These are phyloP conservation scores for Aureobasidium lini DNA, from an alignment of 2,329 filamentous ascomycete genomes.

Conservation along the genomic window DNA sequence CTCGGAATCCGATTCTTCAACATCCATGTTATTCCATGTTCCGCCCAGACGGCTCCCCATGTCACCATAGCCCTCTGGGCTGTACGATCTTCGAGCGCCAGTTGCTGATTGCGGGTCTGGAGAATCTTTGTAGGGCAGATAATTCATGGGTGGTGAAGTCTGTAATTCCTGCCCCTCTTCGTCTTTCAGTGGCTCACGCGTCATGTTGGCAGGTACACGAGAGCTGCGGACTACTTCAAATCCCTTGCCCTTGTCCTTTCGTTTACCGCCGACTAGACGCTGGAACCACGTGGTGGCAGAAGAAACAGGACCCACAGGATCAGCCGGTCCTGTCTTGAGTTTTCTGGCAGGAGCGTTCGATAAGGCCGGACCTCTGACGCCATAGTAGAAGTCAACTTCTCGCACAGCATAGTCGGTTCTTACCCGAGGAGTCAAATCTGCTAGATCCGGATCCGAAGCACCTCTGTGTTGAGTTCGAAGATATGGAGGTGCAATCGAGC, in stretches of 20 bases:
- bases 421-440: constrained; percentile 41
- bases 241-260: constrained; percentile 89
- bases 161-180: constrained; percentile 28
- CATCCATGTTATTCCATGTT: constrained; percentile 14
- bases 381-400: constrained; percentile 96
- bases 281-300: constrained; percentile 88
- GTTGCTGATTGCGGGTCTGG: constrained; percentile 16
- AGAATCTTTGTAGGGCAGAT: constrained; percentile 26
- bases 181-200: constrained; percentile 53
- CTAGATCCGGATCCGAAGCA: constrained; percentile 48
- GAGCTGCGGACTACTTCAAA: constrained; percentile 94
- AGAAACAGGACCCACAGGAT: constrained; percentile 85
- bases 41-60: constrained; percentile 14
- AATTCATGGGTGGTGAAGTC: constrained; percentile 25
- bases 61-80: constrained; percentile 8
- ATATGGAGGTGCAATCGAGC: constrained; percentile 47
- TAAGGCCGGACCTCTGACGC: constrained; percentile 78
- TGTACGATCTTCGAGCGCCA: constrained; percentile 3
- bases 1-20: constrained; percentile 5
- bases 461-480: constrained; percentile 39
- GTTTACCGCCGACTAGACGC: constrained; percentile 70
- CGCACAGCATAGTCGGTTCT: constrained; percentile 83
- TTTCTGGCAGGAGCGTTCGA: constrained; percentile 67
- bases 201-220: constrained; percentile 67
- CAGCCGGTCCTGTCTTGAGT: constrained; percentile 86